Evolutionary conservation across 192 early-diverging fungal species (phyloP), one percentile per base, ranked within the genome.

Genomic region (Backusella australiensis): DNA sequence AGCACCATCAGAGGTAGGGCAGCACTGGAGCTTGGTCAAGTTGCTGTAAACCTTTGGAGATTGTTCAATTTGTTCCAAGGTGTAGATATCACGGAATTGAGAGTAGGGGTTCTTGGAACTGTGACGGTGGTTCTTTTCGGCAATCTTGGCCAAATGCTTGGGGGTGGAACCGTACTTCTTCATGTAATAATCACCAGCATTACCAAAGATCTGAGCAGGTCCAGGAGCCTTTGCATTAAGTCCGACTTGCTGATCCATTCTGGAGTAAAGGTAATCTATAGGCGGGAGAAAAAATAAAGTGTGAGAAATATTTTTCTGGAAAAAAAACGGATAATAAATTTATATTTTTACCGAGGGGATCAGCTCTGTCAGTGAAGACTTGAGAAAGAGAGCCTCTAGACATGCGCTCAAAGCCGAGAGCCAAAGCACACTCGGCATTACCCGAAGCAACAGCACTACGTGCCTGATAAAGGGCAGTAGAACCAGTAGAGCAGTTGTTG

Each of bases 381-480:
- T 84, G 77, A 23, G 80, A 71, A 8, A 93, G 68, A 44, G 88
- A 89, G 2, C 85, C 85, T 67, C 71, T 63, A 19, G 80, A 81
- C 89, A 93, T 92, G 75, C 90, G 93, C 72, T 93, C 92, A 72
- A 93, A 93, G 12, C 91, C 92, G 38, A 93, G 85, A 7, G 92
- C 92, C 85, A 93, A 85, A 59, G 90, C 89, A 75, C 90, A 91
- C 41, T 93, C 90, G 34, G 81, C 86, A 38, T 79, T 69, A 41
- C 92, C 92, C 23, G 80, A 79, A 53, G 84, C 88, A 71, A 93
- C 82, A 9, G 87, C 83, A 67, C 87, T 81, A 35, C 90, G 87
- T 34, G 90, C 91, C 73, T 88, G 79, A 74, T 79, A 91, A 32
- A 93, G 80, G 34, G 92, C 91, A 7, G 92, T 87, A 3, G 91